Base-by-base conservation (phyloP, 2,329 filamentous ascomycete genomes). In the Curvularia sp. region DNA sequence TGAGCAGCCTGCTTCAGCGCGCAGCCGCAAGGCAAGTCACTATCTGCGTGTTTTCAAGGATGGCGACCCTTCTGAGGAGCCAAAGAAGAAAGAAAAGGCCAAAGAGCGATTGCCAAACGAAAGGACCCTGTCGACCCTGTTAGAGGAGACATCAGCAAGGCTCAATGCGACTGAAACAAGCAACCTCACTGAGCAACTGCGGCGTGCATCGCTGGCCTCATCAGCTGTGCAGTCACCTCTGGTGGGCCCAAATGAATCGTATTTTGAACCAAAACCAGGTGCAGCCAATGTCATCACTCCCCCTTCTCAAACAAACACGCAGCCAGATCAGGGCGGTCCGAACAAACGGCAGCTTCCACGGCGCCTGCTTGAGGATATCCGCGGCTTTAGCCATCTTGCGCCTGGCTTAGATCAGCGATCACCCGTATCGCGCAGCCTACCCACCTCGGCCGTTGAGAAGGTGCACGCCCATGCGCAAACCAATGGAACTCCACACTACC, bases 21-120 rank as follows among this genome's bases (percentile, higher is more conserved):
- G 87, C 59, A 88, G 86, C 71, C 82, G 87, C 56, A 89, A 89
- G 74, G 85, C 87, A 42, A 88, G 86, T 68, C 86, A 89, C 68
- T 88, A 87, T 66, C 77, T 89, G 53, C 85, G 87, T 12, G 76
- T 89, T 5, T 89, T 89, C 77, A 87, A 87, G 67, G 85, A 87
- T 61, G 86, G 86, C 58, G 85, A 86, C 53, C 80, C 78, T 6
- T 81, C 81, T 24, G 81, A 84, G 31, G 82, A 84, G 61, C 79
- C 82, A 55, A 83, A 83, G 67, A 78, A 80, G 70, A 72, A 80
- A 63, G 80, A 84, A 56, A 78, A 81, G 53, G 66, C 69, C 24
- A 76, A 76, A 63, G 73, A 79, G 43, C 74, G 76, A 57, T 68
- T 72, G 33, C 46, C 60, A 7, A 62, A 73, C 30, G 76, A 79